phyloP scores from a whole-genome alignment of 1,284 basidiomycete genomes.

The Ceratobasidium sp. region DNA sequence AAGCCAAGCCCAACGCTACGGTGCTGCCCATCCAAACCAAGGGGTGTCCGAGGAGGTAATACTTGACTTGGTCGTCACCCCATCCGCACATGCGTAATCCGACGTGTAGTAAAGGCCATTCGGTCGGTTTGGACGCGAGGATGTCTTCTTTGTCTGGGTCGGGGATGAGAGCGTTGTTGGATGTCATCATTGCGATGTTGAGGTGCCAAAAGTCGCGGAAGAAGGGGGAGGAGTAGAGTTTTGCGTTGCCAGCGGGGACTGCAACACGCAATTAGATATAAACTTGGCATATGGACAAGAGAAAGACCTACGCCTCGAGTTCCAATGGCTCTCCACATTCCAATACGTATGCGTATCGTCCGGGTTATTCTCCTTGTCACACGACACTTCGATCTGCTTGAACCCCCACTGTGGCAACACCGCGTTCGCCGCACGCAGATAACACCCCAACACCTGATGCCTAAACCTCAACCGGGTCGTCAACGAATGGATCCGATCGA shows the following conservation, averaged over 20 bases:
- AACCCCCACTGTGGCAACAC: constrained; percentile 98
- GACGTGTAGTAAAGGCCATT: constrained; percentile 93
- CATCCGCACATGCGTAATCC: constrained; percentile 98
- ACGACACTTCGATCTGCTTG: constrained; percentile 98
- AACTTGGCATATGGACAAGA: neutral
- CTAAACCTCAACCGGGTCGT: constrained; percentile 91
- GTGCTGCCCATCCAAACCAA: constrained; percentile 92
- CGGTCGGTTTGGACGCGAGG: constrained; percentile 89
- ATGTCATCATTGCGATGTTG: constrained; percentile 99
- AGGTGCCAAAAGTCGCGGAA: constrained; percentile 98
- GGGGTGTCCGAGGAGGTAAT: constrained; percentile 94
- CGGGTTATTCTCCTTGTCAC: constrained; percentile 89
- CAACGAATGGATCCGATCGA: constrained; percentile 84
- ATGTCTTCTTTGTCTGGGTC: constrained; percentile 99
- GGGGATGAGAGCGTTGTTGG: constrained; percentile 97
- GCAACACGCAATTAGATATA: constrained; percentile 22
- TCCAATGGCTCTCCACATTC: constrained; percentile 99
- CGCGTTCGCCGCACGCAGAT: constrained; percentile 90
- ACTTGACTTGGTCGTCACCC: constrained; percentile 90
- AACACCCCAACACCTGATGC: constrained; percentile 86
- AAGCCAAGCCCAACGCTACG: constrained; percentile 73
- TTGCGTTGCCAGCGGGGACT: constrained; percentile 88
- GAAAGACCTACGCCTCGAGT: constrained; percentile 81
- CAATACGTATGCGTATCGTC: constrained; percentile 92
- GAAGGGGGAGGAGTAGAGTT: constrained; percentile 93